Evolutionary conservation across 2,329 filamentous ascomycete species (phyloP), one percentile per base, ranked within the genome.

Genomic region (Penicillium paneum): DNA sequence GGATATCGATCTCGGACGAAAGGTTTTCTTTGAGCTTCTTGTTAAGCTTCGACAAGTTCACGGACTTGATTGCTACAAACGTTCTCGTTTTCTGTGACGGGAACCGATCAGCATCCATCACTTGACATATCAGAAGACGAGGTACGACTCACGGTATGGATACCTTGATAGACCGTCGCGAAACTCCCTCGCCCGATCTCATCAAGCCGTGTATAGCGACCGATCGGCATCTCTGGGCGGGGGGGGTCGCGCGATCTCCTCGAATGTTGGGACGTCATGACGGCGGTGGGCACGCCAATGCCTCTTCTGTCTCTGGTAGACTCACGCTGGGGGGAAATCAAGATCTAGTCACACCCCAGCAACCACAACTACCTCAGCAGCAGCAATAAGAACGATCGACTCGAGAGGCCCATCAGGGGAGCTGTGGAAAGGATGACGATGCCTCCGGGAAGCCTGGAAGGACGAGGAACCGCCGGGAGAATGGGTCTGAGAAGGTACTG

Each of bases 151-250:
- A 96, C 91, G 77, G 88, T 88, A 76, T 95, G 90, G 65, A 86
- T 85, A 61, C 90, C 91, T 71, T 89, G 85, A 73, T 94, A 97
- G 63, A 99, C 94, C 64, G 91, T 91, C 62, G 94, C 94, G 79
- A 97, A 99, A 78, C 94, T 97, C 59, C 94, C 94, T 77, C 94
- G 94, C 60, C 94, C 94, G 71, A 97, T 97, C 77, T 97, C 90
- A 64, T 89, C 86, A 65, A 91, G 84, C 67, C 93, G 86, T 66
- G 83, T 83, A 75, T 95, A 97, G 68, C 88, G 85, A 63, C 91
- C 90, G 66, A 94, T 81, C 42, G 71, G 65, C 64, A 78, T 70
- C 56, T 73, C 69, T 28, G 60, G 43, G 21, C 62, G 67, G 38
- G 67, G 56, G 55, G 65, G 44, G 54, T 72, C 70, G 48, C 69